Conservation (phyloP, 495 filamentous ascomycete genomes). For the Neurospora sp. region DNA sequence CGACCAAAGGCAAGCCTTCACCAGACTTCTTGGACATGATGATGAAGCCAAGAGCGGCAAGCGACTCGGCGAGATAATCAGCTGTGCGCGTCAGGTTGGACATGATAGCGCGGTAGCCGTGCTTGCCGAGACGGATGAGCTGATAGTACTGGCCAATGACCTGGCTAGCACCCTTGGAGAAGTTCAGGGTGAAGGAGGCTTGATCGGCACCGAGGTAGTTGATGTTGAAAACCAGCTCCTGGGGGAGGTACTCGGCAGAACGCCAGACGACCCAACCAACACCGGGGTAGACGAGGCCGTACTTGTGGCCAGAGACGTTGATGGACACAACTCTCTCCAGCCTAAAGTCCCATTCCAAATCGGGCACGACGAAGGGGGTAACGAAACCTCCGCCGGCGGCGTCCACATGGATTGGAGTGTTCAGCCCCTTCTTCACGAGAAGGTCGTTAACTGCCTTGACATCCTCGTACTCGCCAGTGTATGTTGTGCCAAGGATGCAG, state of each 20-base stretch:
- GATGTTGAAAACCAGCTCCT: conserved; percentile 94
- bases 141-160: conserved; percentile 96
- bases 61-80: conserved; percentile 62
- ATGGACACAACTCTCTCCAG: conserved; percentile 80
- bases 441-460: conserved; percentile 82
- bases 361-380: conserved; percentile 73
- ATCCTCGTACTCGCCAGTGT: conserved; percentile 94
- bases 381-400: conserved; percentile 87
- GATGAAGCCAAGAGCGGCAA: conserved; percentile 66
- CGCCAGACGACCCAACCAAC: conserved; percentile 92
- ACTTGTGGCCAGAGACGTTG: conserved; percentile 87
- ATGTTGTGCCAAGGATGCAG: conserved; percentile 78
- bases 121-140: conserved; percentile 82
- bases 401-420: conserved; percentile 83
- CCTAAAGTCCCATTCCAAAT: conserved; percentile 79
- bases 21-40: conserved; percentile 72
- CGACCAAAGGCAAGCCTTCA: conserved; percentile 72
- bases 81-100: conserved; percentile 71
- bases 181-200: conserved; percentile 95
- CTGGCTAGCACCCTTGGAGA: conserved; percentile 84
- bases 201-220: conserved; percentile 94
- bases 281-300: conserved; percentile 72
- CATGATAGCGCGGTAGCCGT: conserved; percentile 83
- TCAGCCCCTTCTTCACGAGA: conserved; percentile 56
- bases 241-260: conserved; percentile 67